Percentiles rank a stretch among this genome's conserved stretches.
phyloP scores from a whole-genome alignment of 2,329 filamentous ascomycete genomes.

The Alternaria angustiovoidea region DNA sequence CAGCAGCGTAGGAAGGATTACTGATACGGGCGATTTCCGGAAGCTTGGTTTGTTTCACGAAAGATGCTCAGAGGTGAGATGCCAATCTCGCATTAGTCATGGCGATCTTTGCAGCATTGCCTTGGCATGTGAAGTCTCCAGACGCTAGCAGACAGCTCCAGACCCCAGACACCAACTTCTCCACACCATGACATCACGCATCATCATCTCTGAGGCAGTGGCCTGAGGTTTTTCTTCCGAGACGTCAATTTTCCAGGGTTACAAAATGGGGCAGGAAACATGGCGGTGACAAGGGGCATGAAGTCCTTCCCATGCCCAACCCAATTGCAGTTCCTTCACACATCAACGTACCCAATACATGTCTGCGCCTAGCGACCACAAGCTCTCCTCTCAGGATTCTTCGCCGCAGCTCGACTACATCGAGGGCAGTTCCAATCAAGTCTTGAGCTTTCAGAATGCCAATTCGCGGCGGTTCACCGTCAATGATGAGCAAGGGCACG shows the following conservation, averaged over 20 bases:
- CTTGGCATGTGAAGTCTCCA: background rate
- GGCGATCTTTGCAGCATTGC: background rate
- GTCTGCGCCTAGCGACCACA: background rate
- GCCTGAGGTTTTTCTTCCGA: background rate
- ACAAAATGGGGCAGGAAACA: background rate
- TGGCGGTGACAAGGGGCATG: background rate
- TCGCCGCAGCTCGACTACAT: background rate
- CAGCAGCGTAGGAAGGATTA: background rate
- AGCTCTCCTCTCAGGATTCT: background rate
- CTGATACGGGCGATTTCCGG: background rate
- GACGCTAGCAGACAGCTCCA: background rate
- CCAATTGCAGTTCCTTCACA: background rate
- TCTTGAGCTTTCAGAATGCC: background rate
- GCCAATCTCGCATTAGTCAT: background rate
- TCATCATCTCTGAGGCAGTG: background rate
- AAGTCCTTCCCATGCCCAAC: background rate
- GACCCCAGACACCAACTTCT: background rate
- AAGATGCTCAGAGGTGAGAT: background rate
- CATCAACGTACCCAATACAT: background rate
- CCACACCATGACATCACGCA: background rate
- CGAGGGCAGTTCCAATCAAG: background rate
- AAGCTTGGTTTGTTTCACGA: constrained; percentile 1
- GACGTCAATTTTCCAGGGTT: background rate
- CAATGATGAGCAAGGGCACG: background rate
- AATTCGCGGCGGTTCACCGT: constrained; percentile 1